Evolutionary conservation across 805 yeast species (phyloP).

Genomic region (Hyphopichia homilentoma): DNA sequence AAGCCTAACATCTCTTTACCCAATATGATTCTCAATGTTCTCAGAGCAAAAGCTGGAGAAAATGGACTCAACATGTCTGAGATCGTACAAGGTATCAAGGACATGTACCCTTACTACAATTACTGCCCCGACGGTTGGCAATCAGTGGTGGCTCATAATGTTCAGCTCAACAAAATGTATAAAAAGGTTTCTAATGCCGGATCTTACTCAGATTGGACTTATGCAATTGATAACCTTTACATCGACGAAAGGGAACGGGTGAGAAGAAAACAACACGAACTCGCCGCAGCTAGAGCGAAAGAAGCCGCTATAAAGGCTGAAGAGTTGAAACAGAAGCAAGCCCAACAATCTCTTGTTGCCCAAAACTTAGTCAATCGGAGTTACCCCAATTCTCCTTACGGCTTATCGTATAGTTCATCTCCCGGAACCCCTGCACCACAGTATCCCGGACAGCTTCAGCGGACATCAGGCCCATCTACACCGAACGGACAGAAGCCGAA

Average conservation of each 20-base stretch:
- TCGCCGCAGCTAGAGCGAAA: slow-evolving; percentile 56
- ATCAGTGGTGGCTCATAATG: slow-evolving; percentile 84
- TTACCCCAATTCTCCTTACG: slow-evolving; percentile 23
- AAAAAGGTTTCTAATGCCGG: slow-evolving; percentile 59
- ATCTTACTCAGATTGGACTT: slow-evolving; percentile 81
- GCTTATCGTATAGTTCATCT: slow-evolving; percentile 16
- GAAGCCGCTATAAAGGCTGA: slow-evolving; percentile 52
- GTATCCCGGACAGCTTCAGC: slow-evolving; percentile 13
- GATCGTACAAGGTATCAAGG: slow-evolving; percentile 82
- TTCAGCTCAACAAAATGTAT: slow-evolving; percentile 83
- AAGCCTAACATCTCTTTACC: slow-evolving; percentile 85
- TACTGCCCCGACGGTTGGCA: slow-evolving; percentile 99
- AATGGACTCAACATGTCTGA: slow-evolving; percentile 66
- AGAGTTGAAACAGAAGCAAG: slow-evolving; percentile 46
- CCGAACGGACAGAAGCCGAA: slow-evolving; percentile 29
- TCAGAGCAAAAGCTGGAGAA: slow-evolving; percentile 61
- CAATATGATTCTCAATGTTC: slow-evolving; percentile 72
- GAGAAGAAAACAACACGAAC: slow-evolving; percentile 59
- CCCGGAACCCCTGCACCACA: slow-evolving; percentile 18
- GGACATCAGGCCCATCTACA: slow-evolving; percentile 2
- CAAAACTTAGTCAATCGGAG: slow-evolving; percentile 22
- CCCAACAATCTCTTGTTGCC: slow-evolving; percentile 21
- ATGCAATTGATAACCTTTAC: slow-evolving; percentile 88
- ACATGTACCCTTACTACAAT: slow-evolving; percentile 83
- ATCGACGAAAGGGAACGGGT: slow-evolving; percentile 77